A percentile compares a stretch with the other conserved stretches of the same genome.
These are phyloP conservation scores for Sonneratia caseolaris DNA, from an alignment of 345 rosid genomes.

Conservation along the genomic window DNA sequence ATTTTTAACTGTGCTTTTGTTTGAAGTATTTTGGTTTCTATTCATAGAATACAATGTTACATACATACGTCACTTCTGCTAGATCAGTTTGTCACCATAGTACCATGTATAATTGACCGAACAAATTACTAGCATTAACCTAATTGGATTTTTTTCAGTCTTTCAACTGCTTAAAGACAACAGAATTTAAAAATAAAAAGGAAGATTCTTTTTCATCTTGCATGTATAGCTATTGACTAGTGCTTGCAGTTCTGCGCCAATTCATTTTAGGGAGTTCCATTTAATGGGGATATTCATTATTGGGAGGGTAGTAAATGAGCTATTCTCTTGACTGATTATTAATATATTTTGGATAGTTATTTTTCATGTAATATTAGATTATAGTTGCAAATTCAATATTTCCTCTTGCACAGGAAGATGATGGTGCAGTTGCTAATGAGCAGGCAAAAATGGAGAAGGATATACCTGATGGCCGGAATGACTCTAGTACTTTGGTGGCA, in stretches of 20 bases:
- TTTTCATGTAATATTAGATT: not conserved
- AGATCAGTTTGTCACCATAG: not conserved
- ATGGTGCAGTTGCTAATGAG: not conserved
- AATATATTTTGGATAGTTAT: not conserved
- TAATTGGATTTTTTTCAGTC: not conserved
- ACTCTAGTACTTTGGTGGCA: constrained; percentile 15
- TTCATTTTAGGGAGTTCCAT: not conserved
- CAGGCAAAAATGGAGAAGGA: constrained; percentile 46
- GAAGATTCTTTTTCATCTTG: not conserved
- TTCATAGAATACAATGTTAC: not conserved
- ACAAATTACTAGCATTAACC: not conserved
- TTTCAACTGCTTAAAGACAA: not conserved
- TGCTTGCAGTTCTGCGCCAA: not conserved
- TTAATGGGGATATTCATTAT: not conserved
- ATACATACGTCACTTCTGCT: not conserved
- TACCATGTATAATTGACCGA: not conserved
- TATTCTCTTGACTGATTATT: not conserved
- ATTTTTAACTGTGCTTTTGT: not conserved
- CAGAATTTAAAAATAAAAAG: not conserved
- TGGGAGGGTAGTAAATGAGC: not conserved
- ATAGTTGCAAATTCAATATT: not conserved
- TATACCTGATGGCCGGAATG: constrained; percentile 17
- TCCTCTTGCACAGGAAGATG: not conserved
- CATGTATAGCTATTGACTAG: not conserved
- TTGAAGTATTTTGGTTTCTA: not conserved